These are phyloP conservation scores for Crepidotus variabilis DNA, from an alignment of 768 basidiomycete genomes.

Conservation along the genomic window DNA sequence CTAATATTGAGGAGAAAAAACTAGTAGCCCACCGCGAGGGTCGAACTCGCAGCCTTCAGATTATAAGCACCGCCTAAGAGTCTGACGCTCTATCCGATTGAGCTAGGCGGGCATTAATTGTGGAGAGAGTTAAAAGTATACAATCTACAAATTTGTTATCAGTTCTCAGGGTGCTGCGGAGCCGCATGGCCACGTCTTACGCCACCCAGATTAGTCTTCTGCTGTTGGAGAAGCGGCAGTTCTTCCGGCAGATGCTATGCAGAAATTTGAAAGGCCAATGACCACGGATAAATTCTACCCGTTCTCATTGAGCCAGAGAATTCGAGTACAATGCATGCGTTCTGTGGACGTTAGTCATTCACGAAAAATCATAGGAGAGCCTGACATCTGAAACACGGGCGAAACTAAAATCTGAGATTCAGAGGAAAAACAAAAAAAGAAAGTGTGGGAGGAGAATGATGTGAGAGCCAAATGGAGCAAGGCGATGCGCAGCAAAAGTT, in stretches of 20 bases:
- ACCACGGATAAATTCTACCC: no score
- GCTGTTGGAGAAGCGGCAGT: no score
- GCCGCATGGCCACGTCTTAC: neutral
- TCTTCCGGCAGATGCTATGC: no score
- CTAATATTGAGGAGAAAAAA: constrained; percentile 1
- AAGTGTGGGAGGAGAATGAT: neutral
- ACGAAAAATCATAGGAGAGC: neutral
- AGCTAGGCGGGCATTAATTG: constrained; percentile 48
- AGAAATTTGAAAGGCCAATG: no score
- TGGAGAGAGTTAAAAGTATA: neutral
- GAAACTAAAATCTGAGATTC: neutral
- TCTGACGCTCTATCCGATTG: constrained; percentile 66
- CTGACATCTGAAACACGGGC: neutral
- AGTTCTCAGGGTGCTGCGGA: neutral
- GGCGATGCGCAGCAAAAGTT: constrained; percentile 5
- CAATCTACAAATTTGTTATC: neutral
- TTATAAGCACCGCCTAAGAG: constrained; percentile 32
- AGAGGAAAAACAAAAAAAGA: neutral
- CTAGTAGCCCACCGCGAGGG: constrained; percentile 73
- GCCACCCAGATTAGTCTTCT: no score
- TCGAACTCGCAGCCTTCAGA: constrained; percentile 86
- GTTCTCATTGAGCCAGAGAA: neutral
- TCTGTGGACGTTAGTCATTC: neutral
- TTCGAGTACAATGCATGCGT: neutral
- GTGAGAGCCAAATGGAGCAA: constrained; percentile 1